Evolutionary conservation across 176 grass and related monocot species (phyloP), one percentile per base, ranked within the genome.

Genomic region (Echinochloa phyllopogon): DNA sequence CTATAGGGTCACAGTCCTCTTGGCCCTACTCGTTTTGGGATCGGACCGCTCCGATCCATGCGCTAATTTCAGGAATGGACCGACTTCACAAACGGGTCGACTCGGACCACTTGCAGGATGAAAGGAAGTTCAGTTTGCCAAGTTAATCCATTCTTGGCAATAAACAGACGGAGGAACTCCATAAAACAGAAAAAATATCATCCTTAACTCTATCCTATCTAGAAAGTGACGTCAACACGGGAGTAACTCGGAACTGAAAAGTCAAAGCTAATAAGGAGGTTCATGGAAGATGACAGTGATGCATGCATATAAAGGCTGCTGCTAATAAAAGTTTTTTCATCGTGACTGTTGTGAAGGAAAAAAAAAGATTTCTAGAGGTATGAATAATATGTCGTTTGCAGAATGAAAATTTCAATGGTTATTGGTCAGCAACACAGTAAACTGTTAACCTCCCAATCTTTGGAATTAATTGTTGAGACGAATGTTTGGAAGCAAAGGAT

Each of bases 141-240:
- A 90, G 56, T 67, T 73, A 90, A 82, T 27, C 78, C 53, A 73
- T 65, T 86, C 44, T 49, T 78, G 78, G 65, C 44, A 77, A 77
- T 23, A 77, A 72, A 0, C 24, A 56, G 83, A 65, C 20, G 72
- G 49, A 24, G 25, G 68, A 80, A 59, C 27, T 67, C 75, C 37
- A 74, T 43, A 74, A 24, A 14, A 57, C 63, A 57, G 20, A 58
- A 43, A 5, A n/a, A 11, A 63, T 64, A 20, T 18, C 17, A 63
- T 29, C 48, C 37, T 49, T 55, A 81, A 13, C 51, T 57, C 38
- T 10, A 11, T 53, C 4, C 51, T 18, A 33, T 33, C 29, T 5
- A 51, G 14, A n/a, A 71, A 18, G 15, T 56, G 4, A 42, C 64
- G 68, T 17, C 18, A 24, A 20, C 63, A 55, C 36, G 24, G 61